Evolutionary conservation across 2,329 filamentous ascomycete species (phyloP), one percentile per base, ranked within the genome.

Genomic region (Seiridium cupressi): DNA sequence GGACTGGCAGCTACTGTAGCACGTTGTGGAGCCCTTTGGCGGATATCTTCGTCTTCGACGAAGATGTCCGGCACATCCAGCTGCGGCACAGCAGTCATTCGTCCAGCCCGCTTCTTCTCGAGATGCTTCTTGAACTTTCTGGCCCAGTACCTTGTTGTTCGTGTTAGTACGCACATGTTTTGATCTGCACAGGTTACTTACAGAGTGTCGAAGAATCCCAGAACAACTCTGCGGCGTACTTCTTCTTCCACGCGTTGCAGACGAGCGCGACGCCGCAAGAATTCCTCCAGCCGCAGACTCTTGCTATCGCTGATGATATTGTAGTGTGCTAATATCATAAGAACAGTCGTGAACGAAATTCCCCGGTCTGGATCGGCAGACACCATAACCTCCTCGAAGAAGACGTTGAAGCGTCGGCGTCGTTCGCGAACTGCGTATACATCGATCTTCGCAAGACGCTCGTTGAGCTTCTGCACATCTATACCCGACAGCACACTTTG

Each of bases 221-320:
- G 85, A 8, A 99, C 95, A 35, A 93, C 88, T 64, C 94, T 91
- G 60, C 96, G 88, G 60, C 92, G 90, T 48, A 98, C 92, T 66
- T 95, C 92, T 75, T 99, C 94, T 68, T 99, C 92, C 1, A 99
- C 94, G 62, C 94, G 89, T 73, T 98, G 94, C 53, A 99, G 82
- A 57, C 94, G 87, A 38, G 93, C 92, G 63, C 94, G 89, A 44
- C 96, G 92, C 60, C 94, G 89, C 60, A 99, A 77, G 74, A 97
- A 99, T 72, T 99, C 95, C 70, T 99, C 95, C 2, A 99, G 84
- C 63, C 92, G 92, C 70, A 99, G 79, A 75, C 93, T 97, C 81
- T 97, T 97, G 79, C 90, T 97, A 75, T 99, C 95, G 66, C 89
- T 97, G 73, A 99, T 99, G 70, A 99, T 93, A 70, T 98, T 99